Conservation (phyloP, 164 flowering plant genomes). For the Nelumbo lutea region DNA sequence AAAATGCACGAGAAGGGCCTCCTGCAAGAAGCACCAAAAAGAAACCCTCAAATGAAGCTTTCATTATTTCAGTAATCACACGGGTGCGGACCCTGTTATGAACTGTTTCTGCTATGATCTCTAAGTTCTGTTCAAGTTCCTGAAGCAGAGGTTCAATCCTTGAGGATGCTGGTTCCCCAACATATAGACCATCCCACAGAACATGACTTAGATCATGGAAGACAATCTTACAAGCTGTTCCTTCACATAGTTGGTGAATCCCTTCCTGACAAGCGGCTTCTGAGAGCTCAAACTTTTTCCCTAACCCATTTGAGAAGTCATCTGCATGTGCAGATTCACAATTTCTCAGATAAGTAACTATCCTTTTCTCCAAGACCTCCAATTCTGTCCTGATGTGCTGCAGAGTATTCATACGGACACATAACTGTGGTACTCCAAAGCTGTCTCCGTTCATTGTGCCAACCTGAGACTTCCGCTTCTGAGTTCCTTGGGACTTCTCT, state of each 20-base stretch:
- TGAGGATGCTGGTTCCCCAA: conserved; percentile 53
- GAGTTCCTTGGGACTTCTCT: conserved; percentile 45
- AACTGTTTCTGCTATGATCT: conserved; percentile 48
- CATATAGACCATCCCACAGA: conserved; percentile 70
- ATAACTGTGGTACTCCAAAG: conserved; percentile 53
- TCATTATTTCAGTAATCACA: conserved; percentile 70
- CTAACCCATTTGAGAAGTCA: conserved; percentile 31
- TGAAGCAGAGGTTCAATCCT: conserved; percentile 69
- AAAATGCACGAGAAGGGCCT: conserved; percentile 69
- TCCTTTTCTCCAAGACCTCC: conserved; percentile 51
- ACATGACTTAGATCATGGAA: conserved; percentile 67
- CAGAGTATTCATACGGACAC: conserved; percentile 81
- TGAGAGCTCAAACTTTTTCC: conserved; percentile 57
- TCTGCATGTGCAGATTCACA: conserved; percentile 34
- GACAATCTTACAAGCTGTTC: conserved; percentile 65
- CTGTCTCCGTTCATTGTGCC: conserved; percentile 41
- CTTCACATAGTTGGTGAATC: conserved; percentile 65
- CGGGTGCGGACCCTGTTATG: conserved; percentile 64
- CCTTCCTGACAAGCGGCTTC: conserved; percentile 65
- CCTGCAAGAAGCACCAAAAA: conserved; percentile 81
- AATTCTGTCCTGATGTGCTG: conserved; percentile 58
- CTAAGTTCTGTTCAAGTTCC: conserved; percentile 64
- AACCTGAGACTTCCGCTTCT: conserved; percentile 57
- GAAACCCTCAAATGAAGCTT: conserved; percentile 85
- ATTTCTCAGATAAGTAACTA: conserved; percentile 34